Conservation (phyloP, 1,284 basidiomycete species). For the Porogramme epimiltina region DNA sequence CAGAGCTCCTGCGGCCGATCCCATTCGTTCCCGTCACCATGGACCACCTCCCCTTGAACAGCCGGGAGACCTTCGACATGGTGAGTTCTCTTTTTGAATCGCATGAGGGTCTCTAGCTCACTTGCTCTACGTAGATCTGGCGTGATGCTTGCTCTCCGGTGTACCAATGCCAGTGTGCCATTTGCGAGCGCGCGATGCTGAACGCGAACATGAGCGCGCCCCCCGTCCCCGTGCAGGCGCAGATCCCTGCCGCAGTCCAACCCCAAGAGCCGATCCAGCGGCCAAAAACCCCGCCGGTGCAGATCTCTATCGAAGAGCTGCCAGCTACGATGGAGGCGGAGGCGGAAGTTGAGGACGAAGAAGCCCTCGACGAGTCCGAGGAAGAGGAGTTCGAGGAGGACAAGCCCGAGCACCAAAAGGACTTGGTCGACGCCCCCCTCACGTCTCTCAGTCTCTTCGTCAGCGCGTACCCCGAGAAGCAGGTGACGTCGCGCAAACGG, state of each 20-base stretch:
- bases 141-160: slow-evolving; percentile 69
- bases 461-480: no score
- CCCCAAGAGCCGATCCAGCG: slow-evolving; percentile 6
- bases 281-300: slow-evolving; percentile 9
- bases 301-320: slow-evolving; percentile 20
- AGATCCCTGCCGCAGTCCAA: slow-evolving; percentile 22
- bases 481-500: slow-evolving; percentile 23
- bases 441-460: slow-evolving; percentile 14
- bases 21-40: slow-evolving; percentile 69
- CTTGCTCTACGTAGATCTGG: slow-evolving; percentile 53
- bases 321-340: slow-evolving; percentile 1
- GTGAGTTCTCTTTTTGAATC: slow-evolving; percentile 41
- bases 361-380: slow-evolving; percentile 20
- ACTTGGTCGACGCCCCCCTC: slow-evolving; percentile 12
- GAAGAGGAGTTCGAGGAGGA: slow-evolving; percentile 25
- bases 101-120: slow-evolving; percentile 7
- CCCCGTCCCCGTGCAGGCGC: slow-evolving; percentile 17
- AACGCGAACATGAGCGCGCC: slow-evolving; percentile 42
- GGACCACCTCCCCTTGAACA: slow-evolving; percentile 59
- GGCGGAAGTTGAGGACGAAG: slow-evolving; percentile 22
- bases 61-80: slow-evolving; percentile 54
- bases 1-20: slow-evolving; percentile 60
- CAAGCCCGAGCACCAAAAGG: slow-evolving; percentile 24
- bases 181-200: slow-evolving; percentile 66
- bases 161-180: slow-evolving; percentile 69